Evolutionary conservation across 73 alveolate species (phyloP), one percentile per base, ranked within the genome.

Genomic region (Diophrys sp.): DNA sequence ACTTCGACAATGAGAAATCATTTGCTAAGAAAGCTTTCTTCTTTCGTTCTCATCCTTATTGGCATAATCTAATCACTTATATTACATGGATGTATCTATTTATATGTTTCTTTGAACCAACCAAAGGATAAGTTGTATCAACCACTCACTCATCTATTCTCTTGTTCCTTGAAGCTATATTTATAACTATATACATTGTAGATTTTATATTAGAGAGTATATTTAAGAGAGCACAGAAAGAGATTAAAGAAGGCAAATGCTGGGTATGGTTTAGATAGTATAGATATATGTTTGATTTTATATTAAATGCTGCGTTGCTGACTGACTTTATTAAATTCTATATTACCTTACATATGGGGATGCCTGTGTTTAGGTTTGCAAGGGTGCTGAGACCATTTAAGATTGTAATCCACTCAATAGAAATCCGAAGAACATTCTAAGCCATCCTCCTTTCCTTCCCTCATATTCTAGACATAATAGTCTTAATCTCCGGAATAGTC

Each of bases 51-150:
- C 56, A 77, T 31, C 74, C 76, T 1, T 27, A 27, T 67, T 5
- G 56, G 1, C 25, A 56, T 29, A 74, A 57, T 0, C 24, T 77
- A 2, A 28, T 33, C 2, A 28, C 27, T 0, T 8, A 32, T 24
- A 53, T 77, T 31, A 54, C 71, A 29, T 77, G 85, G 85, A 18
- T 77, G 14, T 77, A 66, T 31, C n/a, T 77, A 71, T 14, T 66
- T 2, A 29, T 77, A 23, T n/a, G 78, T 1, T 77, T 62, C 32
- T 67, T 66, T n/a, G 85, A 77, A 67, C 85, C 85, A 25, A 0
- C 75, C 24, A 44, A 44, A 44, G 62, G 62, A 44, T 44, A 5
- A 44, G 62, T 11, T 11, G 18, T 5, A 11, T 11, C 18, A 44
- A 44, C 18, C 62, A 2, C 14, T 62, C 18, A 2, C 30, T 23